These are phyloP conservation scores for Domatiomyces catenatus DNA, from an alignment of 2,329 filamentous ascomycete genomes.

Conservation along the genomic window DNA sequence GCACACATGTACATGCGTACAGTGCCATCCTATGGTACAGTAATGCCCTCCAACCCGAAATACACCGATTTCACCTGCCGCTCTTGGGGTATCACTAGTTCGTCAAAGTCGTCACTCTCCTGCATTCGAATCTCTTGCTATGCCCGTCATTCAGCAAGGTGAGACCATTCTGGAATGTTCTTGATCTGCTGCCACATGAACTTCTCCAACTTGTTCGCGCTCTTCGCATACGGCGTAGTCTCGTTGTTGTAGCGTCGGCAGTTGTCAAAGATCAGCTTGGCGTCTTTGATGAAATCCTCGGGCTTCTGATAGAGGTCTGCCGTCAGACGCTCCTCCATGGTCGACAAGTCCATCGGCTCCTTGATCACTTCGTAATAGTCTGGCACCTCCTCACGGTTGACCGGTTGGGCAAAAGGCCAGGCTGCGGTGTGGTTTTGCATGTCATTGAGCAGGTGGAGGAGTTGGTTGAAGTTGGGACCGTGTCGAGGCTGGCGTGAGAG, in stretches of 20 bases:
- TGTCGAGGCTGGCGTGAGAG: conserved; percentile 86
- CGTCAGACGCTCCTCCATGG: conserved; percentile 92
- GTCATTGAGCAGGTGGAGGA: conserved; percentile 83
- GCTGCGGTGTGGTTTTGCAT: conserved; percentile 85
- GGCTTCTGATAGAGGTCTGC: conserved; percentile 81
- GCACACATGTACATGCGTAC: too few species aligned
- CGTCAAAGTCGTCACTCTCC: not conserved
- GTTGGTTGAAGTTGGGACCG: conserved; percentile 88
- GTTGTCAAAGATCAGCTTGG: conserved; percentile 81
- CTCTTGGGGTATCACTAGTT: not conserved
- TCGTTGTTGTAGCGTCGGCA: conserved; percentile 95
- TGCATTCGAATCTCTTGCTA: not conserved
- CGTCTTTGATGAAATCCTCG: conserved; percentile 83
- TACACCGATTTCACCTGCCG: not conserved
- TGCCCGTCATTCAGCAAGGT: conserved; percentile 26
- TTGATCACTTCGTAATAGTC: conserved; percentile 99
- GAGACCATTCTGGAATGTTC: conserved; percentile 83
- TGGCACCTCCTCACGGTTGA: conserved; percentile 90
- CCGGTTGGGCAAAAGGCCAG: conserved; percentile 89
- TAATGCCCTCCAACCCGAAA: not conserved
- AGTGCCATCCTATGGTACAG: not conserved
- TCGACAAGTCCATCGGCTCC: conserved; percentile 89
- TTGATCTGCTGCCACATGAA: conserved; percentile 91
- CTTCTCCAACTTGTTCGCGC: conserved; percentile 80
- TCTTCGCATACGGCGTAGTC: conserved; percentile 86